Percentiles rank a stretch among this genome's conserved stretches.
These are phyloP conservation scores for Colletotrichum horii DNA, from an alignment of 2,329 filamentous ascomycete genomes.

Conservation along the genomic window DNA sequence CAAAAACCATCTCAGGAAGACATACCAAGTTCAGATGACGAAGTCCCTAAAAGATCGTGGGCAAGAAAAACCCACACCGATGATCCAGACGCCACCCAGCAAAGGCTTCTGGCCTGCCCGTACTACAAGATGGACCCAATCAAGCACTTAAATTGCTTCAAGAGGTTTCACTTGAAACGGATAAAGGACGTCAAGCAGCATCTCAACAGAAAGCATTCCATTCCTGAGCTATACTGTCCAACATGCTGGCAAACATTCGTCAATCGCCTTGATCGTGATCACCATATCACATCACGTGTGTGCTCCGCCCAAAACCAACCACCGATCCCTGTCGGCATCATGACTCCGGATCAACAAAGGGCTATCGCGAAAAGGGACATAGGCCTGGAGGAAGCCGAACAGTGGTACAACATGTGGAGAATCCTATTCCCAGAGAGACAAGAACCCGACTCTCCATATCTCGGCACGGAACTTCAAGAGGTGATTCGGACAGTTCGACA, in stretches of 20 bases:
- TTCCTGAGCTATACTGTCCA: neutral
- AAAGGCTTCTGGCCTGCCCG: conserved; percentile 27
- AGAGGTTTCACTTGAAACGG: conserved; percentile 24
- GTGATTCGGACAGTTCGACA: too few species aligned
- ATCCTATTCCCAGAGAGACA: too few species aligned
- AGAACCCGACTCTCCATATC: too few species aligned
- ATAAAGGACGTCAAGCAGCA: conserved; percentile 37
- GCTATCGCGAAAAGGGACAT: too few species aligned
- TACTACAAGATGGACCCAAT: conserved; percentile 31
- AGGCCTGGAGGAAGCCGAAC: too few species aligned
- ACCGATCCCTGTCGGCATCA: too few species aligned
- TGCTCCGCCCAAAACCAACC: too few species aligned
- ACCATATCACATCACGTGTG: neutral
- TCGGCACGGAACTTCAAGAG: too few species aligned
- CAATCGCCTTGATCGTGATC: neutral
- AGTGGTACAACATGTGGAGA: too few species aligned
- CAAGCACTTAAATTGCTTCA: conserved; percentile 29
- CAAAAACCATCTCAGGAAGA: too few species aligned
- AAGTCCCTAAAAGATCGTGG: neutral
- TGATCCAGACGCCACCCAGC: neutral
- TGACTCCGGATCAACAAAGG: too few species aligned
- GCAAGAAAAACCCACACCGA: neutral
- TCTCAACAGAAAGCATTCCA: conserved; percentile 21
- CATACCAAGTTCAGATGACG: neutral
- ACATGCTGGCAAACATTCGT: neutral